phyloP scores from a whole-genome alignment of 106 monocot species.

The Xerophyta viscosa region DNA sequence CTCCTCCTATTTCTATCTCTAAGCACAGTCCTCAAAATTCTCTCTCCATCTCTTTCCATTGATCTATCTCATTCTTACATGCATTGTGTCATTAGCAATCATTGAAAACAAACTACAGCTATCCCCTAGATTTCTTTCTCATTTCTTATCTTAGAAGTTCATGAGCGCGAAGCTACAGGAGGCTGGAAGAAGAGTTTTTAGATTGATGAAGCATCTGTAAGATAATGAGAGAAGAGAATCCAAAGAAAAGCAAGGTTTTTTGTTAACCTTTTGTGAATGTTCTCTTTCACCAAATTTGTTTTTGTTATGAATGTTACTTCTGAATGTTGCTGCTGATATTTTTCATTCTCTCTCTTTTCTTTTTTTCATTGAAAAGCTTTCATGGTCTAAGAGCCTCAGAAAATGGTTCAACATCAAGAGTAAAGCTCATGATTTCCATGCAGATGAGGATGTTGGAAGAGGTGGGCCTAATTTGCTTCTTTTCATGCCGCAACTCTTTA shows the following conservation, averaged over 20 bases:
- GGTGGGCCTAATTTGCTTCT: conserved; percentile 26
- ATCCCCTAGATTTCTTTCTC: not conserved
- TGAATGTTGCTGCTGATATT: conserved; percentile 7
- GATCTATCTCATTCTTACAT: too few relatives aligned
- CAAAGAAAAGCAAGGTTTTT: conserved; percentile 87
- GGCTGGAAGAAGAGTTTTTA: not conserved
- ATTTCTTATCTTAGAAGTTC: not conserved
- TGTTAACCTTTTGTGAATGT: not conserved
- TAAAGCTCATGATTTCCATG: conserved; percentile 84
- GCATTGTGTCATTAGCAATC: too few relatives aligned
- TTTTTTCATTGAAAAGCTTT: conserved; percentile 40
- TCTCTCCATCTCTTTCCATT: too few relatives aligned
- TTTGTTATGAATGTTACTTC: too few relatives aligned
- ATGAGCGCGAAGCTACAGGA: not conserved
- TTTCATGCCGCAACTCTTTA: conserved; percentile 2
- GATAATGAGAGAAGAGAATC: conserved; percentile 87
- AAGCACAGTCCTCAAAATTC: conserved; percentile 2
- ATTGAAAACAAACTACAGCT: not conserved
- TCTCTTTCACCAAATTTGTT: too few relatives aligned
- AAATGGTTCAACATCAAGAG: conserved; percentile 99
- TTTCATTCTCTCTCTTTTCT: not conserved
- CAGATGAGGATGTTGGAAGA: conserved; percentile 55
- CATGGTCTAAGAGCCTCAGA: conserved; percentile 86
- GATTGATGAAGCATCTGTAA: conserved; percentile 51
- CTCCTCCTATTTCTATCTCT: conserved; percentile 14